phyloP scores from a whole-genome alignment of 2,329 filamentous ascomycete genomes.

The Pestalotiopsis sp. region DNA sequence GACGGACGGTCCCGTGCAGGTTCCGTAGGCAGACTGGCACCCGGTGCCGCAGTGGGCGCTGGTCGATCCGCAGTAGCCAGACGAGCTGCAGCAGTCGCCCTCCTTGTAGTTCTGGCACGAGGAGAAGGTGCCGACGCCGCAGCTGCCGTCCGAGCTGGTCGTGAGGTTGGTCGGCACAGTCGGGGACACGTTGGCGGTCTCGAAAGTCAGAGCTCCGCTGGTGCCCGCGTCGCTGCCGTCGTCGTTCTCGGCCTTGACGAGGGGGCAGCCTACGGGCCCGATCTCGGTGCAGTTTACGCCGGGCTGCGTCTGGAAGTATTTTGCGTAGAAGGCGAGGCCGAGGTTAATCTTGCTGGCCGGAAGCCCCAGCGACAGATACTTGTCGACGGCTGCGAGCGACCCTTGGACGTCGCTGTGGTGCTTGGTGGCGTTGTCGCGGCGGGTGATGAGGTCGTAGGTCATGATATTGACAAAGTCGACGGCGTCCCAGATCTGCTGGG shows the following conservation, averaged over 20 bases:
- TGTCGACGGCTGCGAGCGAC: conserved; percentile 56
- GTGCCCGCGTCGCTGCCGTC: conserved; percentile 59
- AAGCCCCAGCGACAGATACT: conserved; percentile 60
- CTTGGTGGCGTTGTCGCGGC: conserved; percentile 63
- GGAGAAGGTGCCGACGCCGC: conserved; percentile 29
- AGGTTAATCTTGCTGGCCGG: conserved; percentile 58
- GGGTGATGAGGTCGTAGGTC: conserved; percentile 55
- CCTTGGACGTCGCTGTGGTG: conserved; percentile 67
- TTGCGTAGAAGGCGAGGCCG: conserved; percentile 69
- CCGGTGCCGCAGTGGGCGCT: conserved; percentile 6
- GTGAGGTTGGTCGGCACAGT: conserved; percentile 27
- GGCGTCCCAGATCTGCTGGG: conserved; percentile 58
- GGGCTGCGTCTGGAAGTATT: conserved; percentile 60
- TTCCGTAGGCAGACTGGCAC: conserved; percentile 37
- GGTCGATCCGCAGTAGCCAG: conserved; percentile 35
- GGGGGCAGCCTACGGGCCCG: conserved; percentile 54
- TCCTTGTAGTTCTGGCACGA: conserved; percentile 29
- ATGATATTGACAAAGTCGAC: conserved; percentile 71
- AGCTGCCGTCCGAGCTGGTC: conserved; percentile 30
- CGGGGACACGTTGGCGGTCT: conserved; percentile 30
- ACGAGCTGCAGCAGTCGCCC: conserved; percentile 35
- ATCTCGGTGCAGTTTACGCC: conserved; percentile 39
- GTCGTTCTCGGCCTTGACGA: conserved; percentile 59
- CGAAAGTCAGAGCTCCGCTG: conserved; percentile 61
- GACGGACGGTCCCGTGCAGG: conserved; percentile 53